Evolutionary conservation across 2,329 filamentous ascomycete genomes (phyloP).

Genomic region (Fusarium pseudonygamai): DNA sequence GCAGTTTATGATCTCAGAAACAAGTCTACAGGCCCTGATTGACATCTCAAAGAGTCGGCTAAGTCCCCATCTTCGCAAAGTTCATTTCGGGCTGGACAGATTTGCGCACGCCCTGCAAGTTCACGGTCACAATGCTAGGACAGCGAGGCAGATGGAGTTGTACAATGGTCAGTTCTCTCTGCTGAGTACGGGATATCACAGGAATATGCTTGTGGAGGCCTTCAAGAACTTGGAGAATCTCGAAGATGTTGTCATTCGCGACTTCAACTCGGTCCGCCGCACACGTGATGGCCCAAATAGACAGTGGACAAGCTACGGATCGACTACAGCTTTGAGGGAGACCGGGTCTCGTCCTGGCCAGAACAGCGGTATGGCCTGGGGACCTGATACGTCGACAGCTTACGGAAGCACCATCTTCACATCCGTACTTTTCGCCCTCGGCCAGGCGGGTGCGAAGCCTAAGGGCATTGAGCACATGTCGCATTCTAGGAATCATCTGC

Average conservation of each 20-base stretch:
- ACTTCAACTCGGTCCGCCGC: conserved; percentile 63
- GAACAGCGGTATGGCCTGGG: not conserved
- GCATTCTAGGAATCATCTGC: conserved; percentile 45
- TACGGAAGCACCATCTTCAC: conserved; percentile 52
- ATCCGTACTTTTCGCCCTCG: conserved; percentile 55
- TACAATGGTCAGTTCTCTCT: conserved; percentile 44
- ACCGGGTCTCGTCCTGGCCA: conserved; percentile 44
- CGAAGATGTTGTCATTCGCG: conserved; percentile 65
- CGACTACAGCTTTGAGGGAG: conserved; percentile 49
- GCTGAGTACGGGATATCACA: conserved; percentile 56
- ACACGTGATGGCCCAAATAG: conserved; percentile 56
- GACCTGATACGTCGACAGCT: conserved; percentile 1
- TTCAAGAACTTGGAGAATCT: conserved; percentile 65
- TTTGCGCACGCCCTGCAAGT: conserved; percentile 19
- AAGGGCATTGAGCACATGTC: conserved; percentile 60
- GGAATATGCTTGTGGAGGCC: conserved; percentile 65
- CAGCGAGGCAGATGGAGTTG: conserved; percentile 22
- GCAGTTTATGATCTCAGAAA: conserved; percentile 70
- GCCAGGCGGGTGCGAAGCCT: conserved; percentile 49
- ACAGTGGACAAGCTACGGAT: conserved; percentile 66
- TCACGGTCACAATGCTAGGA: conserved; percentile 18
- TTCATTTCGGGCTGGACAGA: conserved; percentile 48
- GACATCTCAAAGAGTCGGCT: conserved; percentile 61
- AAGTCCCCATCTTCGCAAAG: conserved; percentile 48
- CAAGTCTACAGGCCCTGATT: conserved; percentile 64